phyloP scores from a whole-genome alignment of 441 rosid genomes.

The Populus hybrid region DNA sequence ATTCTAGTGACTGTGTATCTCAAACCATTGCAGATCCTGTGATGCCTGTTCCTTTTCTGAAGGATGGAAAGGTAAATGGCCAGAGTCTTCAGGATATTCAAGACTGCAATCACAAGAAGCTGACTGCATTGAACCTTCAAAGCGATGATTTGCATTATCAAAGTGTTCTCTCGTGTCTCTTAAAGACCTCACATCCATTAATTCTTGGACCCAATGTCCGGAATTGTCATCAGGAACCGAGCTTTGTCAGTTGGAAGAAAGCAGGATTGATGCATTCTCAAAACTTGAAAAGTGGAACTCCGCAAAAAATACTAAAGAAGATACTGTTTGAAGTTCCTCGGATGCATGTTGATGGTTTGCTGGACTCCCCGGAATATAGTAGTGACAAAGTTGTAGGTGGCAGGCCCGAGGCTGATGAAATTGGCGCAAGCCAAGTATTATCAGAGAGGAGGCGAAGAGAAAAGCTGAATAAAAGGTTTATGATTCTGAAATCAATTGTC shows the following conservation, averaged over 20 bases:
- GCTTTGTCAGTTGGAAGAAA: constrained; percentile 66
- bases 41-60: constrained; percentile 32
- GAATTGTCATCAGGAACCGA: constrained; percentile 44
- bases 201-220: constrained; percentile 46
- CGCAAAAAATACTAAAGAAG: constrained; percentile 69
- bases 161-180: constrained; percentile 56
- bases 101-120: constrained; percentile 34
- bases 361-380: constrained; percentile 35
- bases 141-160: constrained; percentile 69
- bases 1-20: constrained; percentile 73
- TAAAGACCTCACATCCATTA: constrained; percentile 62
- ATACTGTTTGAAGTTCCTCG: constrained; percentile 66
- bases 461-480: constrained; percentile 42
- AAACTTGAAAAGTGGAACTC: constrained; percentile 18
- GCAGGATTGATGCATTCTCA: constrained; percentile 24
- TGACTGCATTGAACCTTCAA: constrained; percentile 29
- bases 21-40: constrained; percentile 55
- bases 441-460: constrained; percentile 52
- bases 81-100: constrained; percentile 39
- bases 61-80: constrained; percentile 25
- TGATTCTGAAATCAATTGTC: constrained; percentile 34
- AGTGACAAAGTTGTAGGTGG: constrained; percentile 29
- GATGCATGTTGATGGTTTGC: constrained; percentile 40
- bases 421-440: constrained; percentile 35
- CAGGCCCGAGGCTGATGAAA: constrained; percentile 55